Conservation (phyloP, 1,284 basidiomycete genomes). For the Moniliella sp. region DNA sequence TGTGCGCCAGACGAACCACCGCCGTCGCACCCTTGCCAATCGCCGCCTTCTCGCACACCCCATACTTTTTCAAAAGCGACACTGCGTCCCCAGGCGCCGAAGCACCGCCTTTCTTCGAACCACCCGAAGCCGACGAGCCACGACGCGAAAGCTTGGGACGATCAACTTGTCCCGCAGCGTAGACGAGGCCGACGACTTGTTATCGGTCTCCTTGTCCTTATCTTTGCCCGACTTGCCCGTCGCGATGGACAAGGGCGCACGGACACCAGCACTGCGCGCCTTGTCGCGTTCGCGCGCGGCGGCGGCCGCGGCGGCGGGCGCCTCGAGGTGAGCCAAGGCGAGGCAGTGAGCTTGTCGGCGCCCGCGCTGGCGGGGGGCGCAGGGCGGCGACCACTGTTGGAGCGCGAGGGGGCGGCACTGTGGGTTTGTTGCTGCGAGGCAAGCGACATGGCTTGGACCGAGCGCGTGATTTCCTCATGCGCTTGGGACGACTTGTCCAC, state of each 20-base stretch:
- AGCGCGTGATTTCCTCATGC: too few species aligned
- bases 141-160: conserved; percentile 24
- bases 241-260: too few species aligned
- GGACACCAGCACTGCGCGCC: too few species aligned
- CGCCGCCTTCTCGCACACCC: conserved; percentile 82
- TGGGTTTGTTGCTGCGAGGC: too few species aligned
- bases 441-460: too few species aligned
- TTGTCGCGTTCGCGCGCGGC: too few species aligned
- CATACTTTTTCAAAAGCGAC: conserved; percentile 57
- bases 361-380: too few species aligned
- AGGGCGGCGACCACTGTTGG: too few species aligned
- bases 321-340: neutral
- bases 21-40: conserved; percentile 95
- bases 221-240: neutral
- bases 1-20: conserved; percentile 84
- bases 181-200: conserved; percentile 19
- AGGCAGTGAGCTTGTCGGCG: too few species aligned
- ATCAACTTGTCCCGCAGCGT: conserved; percentile 30
- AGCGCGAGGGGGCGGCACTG: too few species aligned
- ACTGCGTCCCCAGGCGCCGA: conserved; percentile 18
- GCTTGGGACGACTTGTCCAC: too few species aligned
- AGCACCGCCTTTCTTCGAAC: conserved; percentile 7
- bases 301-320: too few species aligned
- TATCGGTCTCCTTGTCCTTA: neutral
- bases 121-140: conserved; percentile 19